These are phyloP conservation scores for Aspergillus ostianus DNA, from an alignment of 495 filamentous ascomycete species.

Conservation along the genomic window DNA sequence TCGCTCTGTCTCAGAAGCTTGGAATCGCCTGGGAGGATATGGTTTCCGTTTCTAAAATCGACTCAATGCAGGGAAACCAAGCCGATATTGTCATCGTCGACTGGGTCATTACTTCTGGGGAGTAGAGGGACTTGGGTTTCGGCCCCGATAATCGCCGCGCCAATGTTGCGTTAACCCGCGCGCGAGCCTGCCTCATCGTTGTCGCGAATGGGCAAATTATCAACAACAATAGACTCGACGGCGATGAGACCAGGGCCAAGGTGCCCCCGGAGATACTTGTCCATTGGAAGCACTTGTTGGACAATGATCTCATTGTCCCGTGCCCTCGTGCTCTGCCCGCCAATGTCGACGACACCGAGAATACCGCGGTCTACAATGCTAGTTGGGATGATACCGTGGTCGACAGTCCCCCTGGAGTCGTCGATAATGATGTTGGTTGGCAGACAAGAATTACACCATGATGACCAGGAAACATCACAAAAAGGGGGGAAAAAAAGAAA, in stretches of 20 bases:
- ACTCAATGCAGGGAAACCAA: no score
- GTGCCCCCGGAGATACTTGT: constrained; percentile 1
- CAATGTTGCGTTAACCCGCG: not conserved
- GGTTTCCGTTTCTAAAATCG: no score
- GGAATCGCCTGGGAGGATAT: no score
- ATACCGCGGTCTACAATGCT: not conserved
- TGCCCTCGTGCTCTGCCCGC: not conserved
- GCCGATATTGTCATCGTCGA: no score
- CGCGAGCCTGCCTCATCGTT: not conserved
- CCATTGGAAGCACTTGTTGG: constrained; percentile 5
- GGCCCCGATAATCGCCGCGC: not conserved
- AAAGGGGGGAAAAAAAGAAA: no score
- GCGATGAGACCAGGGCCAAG: not conserved
- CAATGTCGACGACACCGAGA: not conserved
- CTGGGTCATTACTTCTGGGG: no score
- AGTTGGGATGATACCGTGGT: no score
- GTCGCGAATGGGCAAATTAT: not conserved
- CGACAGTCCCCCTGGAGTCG: no score
- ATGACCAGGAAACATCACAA: constrained; percentile 5
- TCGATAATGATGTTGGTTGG: no score
- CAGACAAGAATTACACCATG: no score
- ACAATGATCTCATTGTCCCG: not conserved
- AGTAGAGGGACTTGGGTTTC: not conserved
- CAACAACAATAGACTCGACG: constrained; percentile 1
- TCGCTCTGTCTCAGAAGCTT: no score